A percentile compares a stretch with the other conserved stretches of the same genome.
Conservation (phyloP, 805 yeast species). For the Starmerella riodocensis region DNA sequence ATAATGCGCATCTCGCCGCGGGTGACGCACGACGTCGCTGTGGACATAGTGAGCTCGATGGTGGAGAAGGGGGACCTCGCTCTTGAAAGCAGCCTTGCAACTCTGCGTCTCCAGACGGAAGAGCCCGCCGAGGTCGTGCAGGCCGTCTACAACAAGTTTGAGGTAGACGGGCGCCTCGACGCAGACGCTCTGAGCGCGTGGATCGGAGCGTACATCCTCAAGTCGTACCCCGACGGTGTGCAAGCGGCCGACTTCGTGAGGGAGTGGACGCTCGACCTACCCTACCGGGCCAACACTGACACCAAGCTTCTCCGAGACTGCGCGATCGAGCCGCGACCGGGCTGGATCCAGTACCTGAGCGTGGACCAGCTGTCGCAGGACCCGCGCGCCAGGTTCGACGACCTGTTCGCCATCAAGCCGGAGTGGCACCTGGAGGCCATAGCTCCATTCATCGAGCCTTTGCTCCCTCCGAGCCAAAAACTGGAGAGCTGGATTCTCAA, state of each 20-base stretch:
- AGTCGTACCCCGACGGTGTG: constrained; percentile 27
- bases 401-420: constrained; percentile 41
- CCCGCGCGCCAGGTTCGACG: constrained; percentile 37
- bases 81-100: not conserved
- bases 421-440: constrained; percentile 53
- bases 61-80: constrained; percentile 16
- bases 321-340: constrained; percentile 36
- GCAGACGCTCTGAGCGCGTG: constrained; percentile 37
- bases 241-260: constrained; percentile 32
- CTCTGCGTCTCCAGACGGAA: constrained; percentile 14
- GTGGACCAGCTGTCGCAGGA: constrained; percentile 37
- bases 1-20: constrained; percentile 28
- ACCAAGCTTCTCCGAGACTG: constrained; percentile 42
- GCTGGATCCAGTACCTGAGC: constrained; percentile 42
- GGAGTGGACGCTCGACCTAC: constrained; percentile 31
- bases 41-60: constrained; percentile 22
- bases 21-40: constrained; percentile 20
- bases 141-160: constrained; percentile 41
- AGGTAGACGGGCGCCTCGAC: constrained; percentile 31
- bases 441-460: constrained; percentile 47
- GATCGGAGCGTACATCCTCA: constrained; percentile 48
- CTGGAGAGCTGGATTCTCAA: constrained; percentile 35
- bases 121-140: constrained; percentile 34
- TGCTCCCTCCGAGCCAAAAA: constrained; percentile 40
- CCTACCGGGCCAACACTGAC: constrained; percentile 48